Evolutionary conservation across 352 stramenopile species (phyloP).

Genomic region (Peronosclerospora sorghi): DNA sequence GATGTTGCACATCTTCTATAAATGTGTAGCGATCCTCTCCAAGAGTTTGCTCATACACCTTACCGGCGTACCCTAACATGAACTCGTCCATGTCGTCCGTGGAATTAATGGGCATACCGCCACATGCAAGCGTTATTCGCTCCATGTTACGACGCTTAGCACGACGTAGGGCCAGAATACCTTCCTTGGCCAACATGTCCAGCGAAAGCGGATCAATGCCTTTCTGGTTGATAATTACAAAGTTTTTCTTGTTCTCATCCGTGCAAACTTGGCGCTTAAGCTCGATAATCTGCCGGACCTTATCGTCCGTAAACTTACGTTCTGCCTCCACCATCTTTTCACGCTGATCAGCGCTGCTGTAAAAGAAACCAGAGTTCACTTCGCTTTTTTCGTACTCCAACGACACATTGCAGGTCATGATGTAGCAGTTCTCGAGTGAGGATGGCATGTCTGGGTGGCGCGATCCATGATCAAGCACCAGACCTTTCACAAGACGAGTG

Average conservation of each 20-base stretch:
- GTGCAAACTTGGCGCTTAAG: slow-evolving; percentile 97
- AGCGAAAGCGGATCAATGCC: slow-evolving; percentile 98
- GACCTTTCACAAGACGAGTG: slow-evolving; percentile 88
- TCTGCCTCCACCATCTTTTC: slow-evolving; percentile 96
- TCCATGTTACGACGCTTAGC: slow-evolving; percentile 99
- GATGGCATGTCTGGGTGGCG: slow-evolving; percentile 99
- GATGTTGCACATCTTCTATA: slow-evolving; percentile 95
- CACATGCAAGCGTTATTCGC: slow-evolving; percentile 96
- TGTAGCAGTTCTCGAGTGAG: slow-evolving; percentile 92
- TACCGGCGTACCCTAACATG: slow-evolving; percentile 94
- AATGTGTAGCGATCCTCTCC: slow-evolving; percentile 99
- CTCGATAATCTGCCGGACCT: slow-evolving; percentile 95
- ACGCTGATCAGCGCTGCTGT: slow-evolving; percentile 96
- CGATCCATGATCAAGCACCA: slow-evolving; percentile 98
- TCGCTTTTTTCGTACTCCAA: slow-evolving; percentile 99
- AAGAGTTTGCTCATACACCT: slow-evolving; percentile 96
- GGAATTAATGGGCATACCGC: slow-evolving; percentile 96
- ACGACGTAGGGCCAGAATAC: slow-evolving; percentile 94
- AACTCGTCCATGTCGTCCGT: slow-evolving; percentile 95
- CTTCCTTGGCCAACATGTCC: slow-evolving; percentile 99
- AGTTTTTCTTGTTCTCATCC: slow-evolving; percentile 92
- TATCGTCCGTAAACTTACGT: slow-evolving; percentile 93
- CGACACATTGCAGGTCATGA: slow-evolving; percentile 99
- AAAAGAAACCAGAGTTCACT: slow-evolving; percentile 97
- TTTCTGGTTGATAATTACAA: slow-evolving; percentile 99